Percentiles rank a stretch among this genome's conserved stretches.
phyloP scores from a whole-genome alignment of 805 yeast species.

The Lachancea waltii region DNA sequence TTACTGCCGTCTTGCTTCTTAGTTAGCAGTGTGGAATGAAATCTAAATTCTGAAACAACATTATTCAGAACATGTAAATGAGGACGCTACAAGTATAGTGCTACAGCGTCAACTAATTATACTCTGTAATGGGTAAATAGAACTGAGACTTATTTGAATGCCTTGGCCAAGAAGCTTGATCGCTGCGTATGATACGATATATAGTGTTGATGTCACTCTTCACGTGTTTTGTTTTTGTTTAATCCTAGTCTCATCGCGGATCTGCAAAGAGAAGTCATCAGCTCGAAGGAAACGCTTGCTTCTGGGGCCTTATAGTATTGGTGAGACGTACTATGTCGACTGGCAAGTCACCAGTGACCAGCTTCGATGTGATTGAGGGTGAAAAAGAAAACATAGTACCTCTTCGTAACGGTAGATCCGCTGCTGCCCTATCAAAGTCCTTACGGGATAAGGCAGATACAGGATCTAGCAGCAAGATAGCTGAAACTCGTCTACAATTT shows the following conservation, averaged over 20 bases:
- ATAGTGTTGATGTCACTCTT: background rate
- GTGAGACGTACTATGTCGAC: slow-evolving; percentile 1
- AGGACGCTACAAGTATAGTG: too few species aligned
- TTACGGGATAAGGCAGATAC: slow-evolving; percentile 24
- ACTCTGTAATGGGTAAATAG: too few species aligned
- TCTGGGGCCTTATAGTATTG: background rate
- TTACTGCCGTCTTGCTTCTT: slow-evolving; percentile 31
- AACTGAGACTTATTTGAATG: too few species aligned
- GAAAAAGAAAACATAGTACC: slow-evolving; percentile 78
- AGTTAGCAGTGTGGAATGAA: background rate
- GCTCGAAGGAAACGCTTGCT: too few species aligned
- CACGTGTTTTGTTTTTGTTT: background rate
- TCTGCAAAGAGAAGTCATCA: too few species aligned
- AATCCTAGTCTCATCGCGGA: too few species aligned
- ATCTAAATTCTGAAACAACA: too few species aligned
- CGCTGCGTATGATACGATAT: too few species aligned
- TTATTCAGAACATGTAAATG: too few species aligned
- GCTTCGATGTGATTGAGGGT: slow-evolving; percentile 43
- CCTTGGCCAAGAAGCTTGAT: too few species aligned
- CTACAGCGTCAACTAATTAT: too few species aligned
- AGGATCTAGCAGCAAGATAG: slow-evolving; percentile 8
- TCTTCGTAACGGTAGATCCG: slow-evolving; percentile 62
- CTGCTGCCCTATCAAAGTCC: slow-evolving; percentile 43
- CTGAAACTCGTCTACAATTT: slow-evolving; percentile 37
- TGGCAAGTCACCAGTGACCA: slow-evolving; percentile 15